Base-by-base conservation (phyloP, 345 rosid species). In the Triadica sebifera region DNA sequence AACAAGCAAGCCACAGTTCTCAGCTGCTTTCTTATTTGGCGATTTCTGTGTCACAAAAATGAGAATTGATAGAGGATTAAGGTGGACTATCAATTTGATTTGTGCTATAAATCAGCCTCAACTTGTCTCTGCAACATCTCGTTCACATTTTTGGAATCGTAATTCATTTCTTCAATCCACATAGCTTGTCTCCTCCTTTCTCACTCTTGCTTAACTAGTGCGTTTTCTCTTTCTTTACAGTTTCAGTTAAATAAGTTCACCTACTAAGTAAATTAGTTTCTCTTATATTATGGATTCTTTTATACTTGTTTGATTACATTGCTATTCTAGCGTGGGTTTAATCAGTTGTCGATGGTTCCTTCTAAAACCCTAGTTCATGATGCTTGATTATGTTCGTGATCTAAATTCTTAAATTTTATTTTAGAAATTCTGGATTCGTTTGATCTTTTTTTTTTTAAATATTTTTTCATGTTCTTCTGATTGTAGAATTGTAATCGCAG, bases 161-260 rank as follows among this genome's bases (percentile, higher is more conserved):
- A 25, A 79, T 70, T 74, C 78, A 38, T 53, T 72, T 75, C 77
- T 79, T 60, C 77, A 67, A 46, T 75, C 80, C 15, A 46, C 45
- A 20, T 53, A n/a, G 22, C 9, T 64, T 78, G 47, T 52, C 72
- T 68, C 20, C 72, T 66, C 16, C 13, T 72, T 46, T 16, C 68
- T 77, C 90, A 90, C 52, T 65, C 65, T 34, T 89, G 72, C 79
- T 82, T 85, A 29, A 86, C 85, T 8, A 92, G 91, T 84, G 50
- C 8, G 72, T 56, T 49, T 8, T 38, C 10, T 22, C 2, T 38
- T 12, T 47, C 8, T 51, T 50, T 38, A 10, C 16, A 15, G 1
- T 65, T 68, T 68, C 22, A 67, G 24, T 20, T 66, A 12, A 1
- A 6, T 55, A 45, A 22, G 4, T 22, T 66, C 17, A 10, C 34